Conservation (phyloP, 352 stramenopile species). For the Blastocystis sp. region DNA sequence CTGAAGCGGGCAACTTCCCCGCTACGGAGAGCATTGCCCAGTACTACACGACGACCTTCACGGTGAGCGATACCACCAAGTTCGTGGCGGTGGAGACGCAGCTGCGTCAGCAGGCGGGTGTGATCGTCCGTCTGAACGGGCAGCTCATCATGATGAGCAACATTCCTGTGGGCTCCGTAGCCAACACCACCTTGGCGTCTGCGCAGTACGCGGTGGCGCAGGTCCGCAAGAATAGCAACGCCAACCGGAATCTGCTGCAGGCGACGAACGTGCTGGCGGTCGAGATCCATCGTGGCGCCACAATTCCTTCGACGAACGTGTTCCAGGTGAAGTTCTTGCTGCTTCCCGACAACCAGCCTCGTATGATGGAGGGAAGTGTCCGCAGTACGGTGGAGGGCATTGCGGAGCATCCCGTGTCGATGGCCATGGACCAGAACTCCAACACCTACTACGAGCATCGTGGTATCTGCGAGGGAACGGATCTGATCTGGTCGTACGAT, state of each 20-base stretch:
- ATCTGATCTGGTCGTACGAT: conserved; percentile 8
- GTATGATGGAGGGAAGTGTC: not conserved
- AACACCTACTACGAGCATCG: conserved; percentile 37
- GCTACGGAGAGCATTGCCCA: conserved; percentile 41
- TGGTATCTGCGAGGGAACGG: conserved; percentile 40
- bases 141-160: not conserved
- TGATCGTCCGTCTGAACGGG: conserved; percentile 15
- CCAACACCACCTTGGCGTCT: not conserved
- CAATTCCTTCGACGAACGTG: conserved; percentile 3
- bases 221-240: not conserved
- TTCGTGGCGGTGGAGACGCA: conserved; percentile 32
- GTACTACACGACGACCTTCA: conserved; percentile 55
- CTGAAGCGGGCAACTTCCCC: conserved; percentile 15
- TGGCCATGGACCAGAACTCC: not conserved
- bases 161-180: not conserved
- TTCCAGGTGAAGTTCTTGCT: conserved; percentile 21
- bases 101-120: conserved; percentile 32
- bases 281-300: conserved; percentile 50
- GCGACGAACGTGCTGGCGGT: conserved; percentile 19
- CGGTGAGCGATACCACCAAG: not conserved
- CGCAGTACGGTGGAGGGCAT: not conserved
- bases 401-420: not conserved
- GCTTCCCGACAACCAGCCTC: not conserved
- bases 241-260: not conserved
- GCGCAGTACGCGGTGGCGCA: conserved; percentile 36